These are phyloP conservation scores for Phytophthora podocarpi DNA, from an alignment of 352 stramenopile species.

Conservation along the genomic window DNA sequence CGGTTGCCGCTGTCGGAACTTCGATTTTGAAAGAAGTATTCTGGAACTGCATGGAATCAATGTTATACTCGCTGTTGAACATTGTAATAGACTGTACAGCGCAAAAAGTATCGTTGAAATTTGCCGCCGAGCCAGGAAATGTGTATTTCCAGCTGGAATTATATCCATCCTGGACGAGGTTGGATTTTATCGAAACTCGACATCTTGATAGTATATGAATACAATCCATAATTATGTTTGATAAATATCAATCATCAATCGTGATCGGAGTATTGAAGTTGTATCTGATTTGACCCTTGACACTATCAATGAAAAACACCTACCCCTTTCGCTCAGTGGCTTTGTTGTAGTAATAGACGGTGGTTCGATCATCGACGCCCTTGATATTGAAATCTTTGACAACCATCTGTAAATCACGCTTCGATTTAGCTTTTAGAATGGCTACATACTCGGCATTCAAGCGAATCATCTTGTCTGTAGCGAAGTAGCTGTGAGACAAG, in stretches of 20 bases:
- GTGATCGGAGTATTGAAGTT: neutral
- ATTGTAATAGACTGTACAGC: no score
- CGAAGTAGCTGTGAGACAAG: slow-evolving; percentile 5
- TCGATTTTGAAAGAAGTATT: slow-evolving; percentile 13
- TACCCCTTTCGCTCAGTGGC: slow-evolving; percentile 6
- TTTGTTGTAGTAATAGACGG: slow-evolving; percentile 18
- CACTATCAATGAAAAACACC: slow-evolving; percentile 1
- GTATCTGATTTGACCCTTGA: neutral
- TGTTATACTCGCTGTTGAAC: slow-evolving; percentile 6
- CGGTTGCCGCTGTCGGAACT: slow-evolving; percentile 14
- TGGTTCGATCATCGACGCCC: slow-evolving; percentile 7
- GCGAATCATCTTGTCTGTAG: slow-evolving; percentile 9
- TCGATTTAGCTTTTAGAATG: slow-evolving; percentile 16
- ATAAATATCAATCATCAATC: no score
- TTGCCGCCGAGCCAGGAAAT: no score
- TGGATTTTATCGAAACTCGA: no score
- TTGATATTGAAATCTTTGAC: slow-evolving; percentile 16
- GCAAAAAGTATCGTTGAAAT: no score
- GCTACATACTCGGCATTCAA: slow-evolving; percentile 10
- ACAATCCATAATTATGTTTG: no score
- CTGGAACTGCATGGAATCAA: neutral
- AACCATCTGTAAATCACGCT: slow-evolving; percentile 19
- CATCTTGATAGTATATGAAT: no score
- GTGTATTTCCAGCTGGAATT: no score
- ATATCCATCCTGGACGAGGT: no score